A percentile compares a stretch with the other conserved stretches of the same genome.
Evolutionary conservation across 2,329 filamentous ascomycete genomes (phyloP).

Genomic region (Cladosporium sp.): DNA sequence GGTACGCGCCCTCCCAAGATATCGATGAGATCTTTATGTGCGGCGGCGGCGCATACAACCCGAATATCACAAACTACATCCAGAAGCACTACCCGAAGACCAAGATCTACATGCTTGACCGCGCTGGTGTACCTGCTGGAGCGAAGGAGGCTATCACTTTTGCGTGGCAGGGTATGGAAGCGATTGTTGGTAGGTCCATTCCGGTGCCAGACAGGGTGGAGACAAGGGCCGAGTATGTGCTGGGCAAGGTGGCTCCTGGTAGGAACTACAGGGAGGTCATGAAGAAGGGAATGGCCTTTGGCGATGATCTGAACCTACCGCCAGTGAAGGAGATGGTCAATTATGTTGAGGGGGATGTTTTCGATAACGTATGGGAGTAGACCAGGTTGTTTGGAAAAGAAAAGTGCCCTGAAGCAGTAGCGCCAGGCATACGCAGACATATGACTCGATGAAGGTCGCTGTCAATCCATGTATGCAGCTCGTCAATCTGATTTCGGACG

Average conservation of each 20-base stretch:
- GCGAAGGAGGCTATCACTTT: conserved; percentile 60
- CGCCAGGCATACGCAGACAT: too few species aligned
- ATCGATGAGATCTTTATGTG: conserved; percentile 59
- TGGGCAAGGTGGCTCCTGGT: conserved; percentile 54
- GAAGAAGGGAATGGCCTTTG: conserved; percentile 51
- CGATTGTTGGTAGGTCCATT: conserved; percentile 52
- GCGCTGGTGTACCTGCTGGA: conserved; percentile 52
- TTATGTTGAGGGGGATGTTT: conserved; percentile 45
- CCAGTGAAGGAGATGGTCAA: conserved; percentile 51
- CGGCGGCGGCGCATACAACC: conserved; percentile 55
- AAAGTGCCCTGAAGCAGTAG: too few species aligned
- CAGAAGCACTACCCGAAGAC: conserved; percentile 47
- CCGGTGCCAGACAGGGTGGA: conserved; percentile 54
- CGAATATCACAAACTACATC: conserved; percentile 54
- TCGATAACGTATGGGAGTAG: conserved; percentile 42
- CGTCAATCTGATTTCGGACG: too few species aligned
- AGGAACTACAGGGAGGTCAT: conserved; percentile 53
- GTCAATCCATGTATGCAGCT: too few species aligned
- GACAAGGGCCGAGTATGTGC: conserved; percentile 47
- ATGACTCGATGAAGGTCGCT: too few species aligned
- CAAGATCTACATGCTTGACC: conserved; percentile 53
- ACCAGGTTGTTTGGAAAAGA: too few species aligned
- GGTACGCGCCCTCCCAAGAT: conserved; percentile 45
- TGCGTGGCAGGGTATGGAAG: conserved; percentile 59
- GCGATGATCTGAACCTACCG: conserved; percentile 37